A percentile compares a stretch with the other conserved stretches of the same genome.
Conservation (phyloP, 805 yeast species). For the Candida caryicola region DNA sequence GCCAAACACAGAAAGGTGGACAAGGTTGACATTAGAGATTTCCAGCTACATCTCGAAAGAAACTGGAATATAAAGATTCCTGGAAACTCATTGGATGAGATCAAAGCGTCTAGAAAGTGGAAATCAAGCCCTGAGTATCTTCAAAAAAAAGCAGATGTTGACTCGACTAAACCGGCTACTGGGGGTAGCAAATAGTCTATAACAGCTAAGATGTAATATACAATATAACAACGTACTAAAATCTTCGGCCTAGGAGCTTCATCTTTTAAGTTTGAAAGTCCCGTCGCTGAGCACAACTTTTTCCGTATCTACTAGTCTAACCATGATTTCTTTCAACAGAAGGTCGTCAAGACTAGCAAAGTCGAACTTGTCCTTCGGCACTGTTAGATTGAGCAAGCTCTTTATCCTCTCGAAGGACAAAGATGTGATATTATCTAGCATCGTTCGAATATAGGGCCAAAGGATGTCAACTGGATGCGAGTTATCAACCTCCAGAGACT, state of each 20-base stretch:
- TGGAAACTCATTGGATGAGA: slow-evolving; percentile 25
- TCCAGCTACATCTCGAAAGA: slow-evolving; percentile 27
- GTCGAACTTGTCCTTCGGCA: slow-evolving; percentile 45
- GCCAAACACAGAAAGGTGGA: slow-evolving; percentile 28
- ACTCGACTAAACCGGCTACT: slow-evolving; percentile 6
- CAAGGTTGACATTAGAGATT: slow-evolving; percentile 26
- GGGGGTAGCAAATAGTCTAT: slow-evolving; percentile 1
- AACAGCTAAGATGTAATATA: background rate
- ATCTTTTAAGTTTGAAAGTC: slow-evolving; percentile 28
- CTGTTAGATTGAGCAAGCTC: slow-evolving; percentile 51
- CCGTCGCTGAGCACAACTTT: slow-evolving; percentile 34
- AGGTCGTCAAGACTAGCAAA: slow-evolving; percentile 36
- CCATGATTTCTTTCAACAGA: slow-evolving; percentile 43
- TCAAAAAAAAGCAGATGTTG: slow-evolving; percentile 21
- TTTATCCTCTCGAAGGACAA: slow-evolving; percentile 50
- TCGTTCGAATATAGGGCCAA: slow-evolving; percentile 52
- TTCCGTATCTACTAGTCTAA: slow-evolving; percentile 43
- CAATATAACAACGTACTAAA: background rate
- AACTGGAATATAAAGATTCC: slow-evolving; percentile 29
- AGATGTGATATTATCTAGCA: slow-evolving; percentile 56
- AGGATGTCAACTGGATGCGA: slow-evolving; percentile 3
- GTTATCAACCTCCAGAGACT: background rate
- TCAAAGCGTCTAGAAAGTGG: slow-evolving; percentile 23
- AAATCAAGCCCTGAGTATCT: slow-evolving; percentile 23
- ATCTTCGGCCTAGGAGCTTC: too few relatives aligned